Evolutionary conservation across 1,284 basidiomycete genomes (phyloP).

Genomic region (Ceratobasidium sp.): DNA sequence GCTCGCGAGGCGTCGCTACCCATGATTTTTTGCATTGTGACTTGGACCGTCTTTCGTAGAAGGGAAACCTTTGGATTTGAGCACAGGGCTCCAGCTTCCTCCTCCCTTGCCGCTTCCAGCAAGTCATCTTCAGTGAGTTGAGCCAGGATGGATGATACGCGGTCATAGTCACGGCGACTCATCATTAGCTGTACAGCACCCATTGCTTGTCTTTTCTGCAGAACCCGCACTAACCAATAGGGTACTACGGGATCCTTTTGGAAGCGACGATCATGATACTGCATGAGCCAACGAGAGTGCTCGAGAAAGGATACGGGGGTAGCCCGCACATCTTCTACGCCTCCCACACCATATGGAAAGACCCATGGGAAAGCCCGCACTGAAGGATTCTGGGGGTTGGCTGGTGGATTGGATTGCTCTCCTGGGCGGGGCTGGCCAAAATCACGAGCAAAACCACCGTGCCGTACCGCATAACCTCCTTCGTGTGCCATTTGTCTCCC

Average conservation of each 20-base stretch:
- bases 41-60: constrained; percentile 41
- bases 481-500: not conserved
- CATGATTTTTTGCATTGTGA: constrained; percentile 45
- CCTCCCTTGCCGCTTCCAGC: constrained; percentile 45
- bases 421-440: not conserved
- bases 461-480: constrained; percentile 43
- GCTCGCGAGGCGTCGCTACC: constrained; percentile 50
- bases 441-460: constrained; percentile 36
- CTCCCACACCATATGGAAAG: constrained; percentile 62
- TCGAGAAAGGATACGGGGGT: constrained; percentile 53
- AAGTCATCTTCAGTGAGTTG: constrained; percentile 40
- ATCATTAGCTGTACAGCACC: constrained; percentile 46
- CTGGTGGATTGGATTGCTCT: not conserved
- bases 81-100: not conserved
- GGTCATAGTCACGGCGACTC: constrained; percentile 41
- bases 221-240: constrained; percentile 58
- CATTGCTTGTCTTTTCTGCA: constrained; percentile 51
- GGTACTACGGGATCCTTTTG: constrained; percentile 55
- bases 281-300: constrained; percentile 59
- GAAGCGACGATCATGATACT: constrained; percentile 58
- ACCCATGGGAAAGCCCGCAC: constrained; percentile 57
- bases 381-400: not conserved
- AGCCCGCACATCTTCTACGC: constrained; percentile 54
- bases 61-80: constrained; percentile 27
- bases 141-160: not conserved